A percentile compares a stretch with the other conserved stretches of the same genome.
phyloP scores from a whole-genome alignment of 371 early-diverging fungal genomes.

The Lichtheimia hyalospora region DNA sequence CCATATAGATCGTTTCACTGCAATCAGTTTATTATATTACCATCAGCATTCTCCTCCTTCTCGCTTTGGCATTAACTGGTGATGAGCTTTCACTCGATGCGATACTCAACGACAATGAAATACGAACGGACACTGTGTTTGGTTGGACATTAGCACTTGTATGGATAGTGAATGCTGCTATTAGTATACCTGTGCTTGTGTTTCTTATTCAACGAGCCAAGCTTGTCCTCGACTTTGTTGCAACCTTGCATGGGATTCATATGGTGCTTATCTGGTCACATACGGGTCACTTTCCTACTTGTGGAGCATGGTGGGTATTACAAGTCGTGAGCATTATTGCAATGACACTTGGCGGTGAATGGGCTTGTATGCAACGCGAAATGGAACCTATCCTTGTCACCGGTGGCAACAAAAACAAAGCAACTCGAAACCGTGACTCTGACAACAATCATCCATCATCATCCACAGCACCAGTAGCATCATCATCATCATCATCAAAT shows the following conservation, averaged over 20 bases:
- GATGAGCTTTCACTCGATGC: slow-evolving; percentile 66
- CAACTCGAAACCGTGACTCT: too few relatives aligned
- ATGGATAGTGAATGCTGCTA: slow-evolving; percentile 60
- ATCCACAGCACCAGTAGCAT: slow-evolving; percentile 7
- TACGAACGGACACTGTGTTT: slow-evolving; percentile 68
- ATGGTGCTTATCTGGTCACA: slow-evolving; percentile 61
- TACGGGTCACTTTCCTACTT: slow-evolving; percentile 58
- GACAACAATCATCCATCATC: slow-evolving; percentile 9
- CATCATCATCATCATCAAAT: slow-evolving; percentile 6
- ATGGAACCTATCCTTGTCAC: slow-evolving; percentile 76
- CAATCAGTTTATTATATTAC: slow-evolving; percentile 66
- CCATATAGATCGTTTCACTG: slow-evolving; percentile 53
- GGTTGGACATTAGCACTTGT: slow-evolving; percentile 76
- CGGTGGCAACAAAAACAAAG: background rate
- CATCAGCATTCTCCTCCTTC: slow-evolving; percentile 52
- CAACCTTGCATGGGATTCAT: slow-evolving; percentile 75
- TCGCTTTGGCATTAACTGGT: slow-evolving; percentile 63
- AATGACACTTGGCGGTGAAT: slow-evolving; percentile 79
- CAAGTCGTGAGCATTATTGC: slow-evolving; percentile 52
- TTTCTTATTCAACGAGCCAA: slow-evolving; percentile 78
- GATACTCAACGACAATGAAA: slow-evolving; percentile 60
- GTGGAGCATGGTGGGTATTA: slow-evolving; percentile 72
- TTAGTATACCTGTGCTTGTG: slow-evolving; percentile 53
- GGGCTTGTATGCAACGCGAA: slow-evolving; percentile 81
- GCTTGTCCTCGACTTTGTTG: slow-evolving; percentile 79